Evolutionary conservation across 2,329 filamentous ascomycete genomes (phyloP), one percentile per base, ranked within the genome.

Genomic region (Colletotrichum costaricense): DNA sequence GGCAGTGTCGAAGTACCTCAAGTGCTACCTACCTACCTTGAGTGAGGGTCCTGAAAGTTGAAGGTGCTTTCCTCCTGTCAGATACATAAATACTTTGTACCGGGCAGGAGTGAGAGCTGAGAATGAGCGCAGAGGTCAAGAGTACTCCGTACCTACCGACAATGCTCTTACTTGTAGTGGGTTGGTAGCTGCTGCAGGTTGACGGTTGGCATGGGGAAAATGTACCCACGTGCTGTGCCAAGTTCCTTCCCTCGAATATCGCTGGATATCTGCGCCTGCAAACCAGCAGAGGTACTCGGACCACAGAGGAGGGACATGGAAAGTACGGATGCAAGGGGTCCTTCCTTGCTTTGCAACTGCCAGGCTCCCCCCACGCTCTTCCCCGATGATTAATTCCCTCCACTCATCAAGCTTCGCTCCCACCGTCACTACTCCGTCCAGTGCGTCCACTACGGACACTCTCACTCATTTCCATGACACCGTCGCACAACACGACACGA

Each of bases 361-460:
- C 66, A 69, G 69, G 69, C 30, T 57, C 55, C 70, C 69, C 70
- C 70, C 70, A 70, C 70, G 70, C 70, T 46, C 60, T 65, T 60
- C 55, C 67, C 70, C 16, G 16, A 26, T 63, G 57, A 38, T 57
- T 28, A 58, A 30, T 24, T 52, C 59, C 70, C 59, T 70, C 67
- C 70, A 65, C 59, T 65, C 38, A 65, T 73, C 67, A 73, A 65
- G 70, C 70, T 73, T 70, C 70, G 60, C 42, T 24, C 60, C 70
- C 3, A 42, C 38, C 38, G 38, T 42, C 38, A 42, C 38, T 42
- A 19, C 38, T 19, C 38, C 5, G 38, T 42, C 33, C 33, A 35
- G 33, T 35, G 33, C 33, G 33, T 35, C 33, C 33, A 35, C 33
- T 35, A 7, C 38, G 38, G 38, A 8, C 8, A 22, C 42, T 19